These are phyloP conservation scores for Eremothecium coryli DNA, from an alignment of 1,139 yeast species.

Conservation along the genomic window DNA sequence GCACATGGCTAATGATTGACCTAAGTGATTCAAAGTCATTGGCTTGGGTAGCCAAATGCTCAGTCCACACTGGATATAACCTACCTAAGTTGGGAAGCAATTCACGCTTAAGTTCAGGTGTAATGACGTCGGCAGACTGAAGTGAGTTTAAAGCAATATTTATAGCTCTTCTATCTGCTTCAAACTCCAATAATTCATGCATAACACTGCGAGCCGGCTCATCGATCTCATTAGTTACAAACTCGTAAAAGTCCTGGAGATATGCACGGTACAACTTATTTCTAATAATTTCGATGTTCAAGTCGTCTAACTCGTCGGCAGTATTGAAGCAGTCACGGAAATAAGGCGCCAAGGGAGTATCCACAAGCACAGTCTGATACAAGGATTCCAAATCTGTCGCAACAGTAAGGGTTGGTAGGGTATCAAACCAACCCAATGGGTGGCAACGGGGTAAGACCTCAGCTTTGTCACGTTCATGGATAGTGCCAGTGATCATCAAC, in stretches of 20 bases:
- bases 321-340: slow-evolving; percentile 75
- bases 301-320: slow-evolving; percentile 91
- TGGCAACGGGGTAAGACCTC: slow-evolving; percentile 87
- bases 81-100: slow-evolving; percentile 77
- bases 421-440: slow-evolving; percentile 97
- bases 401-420: slow-evolving; percentile 86
- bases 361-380: slow-evolving; percentile 89
- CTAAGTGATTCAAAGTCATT: slow-evolving; percentile 85
- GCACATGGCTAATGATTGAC: slow-evolving; percentile 59
- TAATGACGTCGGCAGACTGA: slow-evolving; percentile 32
- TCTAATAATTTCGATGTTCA: slow-evolving; percentile 89
- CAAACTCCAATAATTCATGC: slow-evolving; percentile 70
- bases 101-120: slow-evolving; percentile 63
- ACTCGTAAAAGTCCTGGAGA: slow-evolving; percentile 73
- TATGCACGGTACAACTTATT: slow-evolving; percentile 88
- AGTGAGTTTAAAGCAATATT: slow-evolving; percentile 87
- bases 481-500: slow-evolving; percentile 91
- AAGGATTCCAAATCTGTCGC: slow-evolving; percentile 91
- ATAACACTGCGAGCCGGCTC: slow-evolving; percentile 77
- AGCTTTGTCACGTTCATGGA: slow-evolving; percentile 84
- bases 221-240: slow-evolving; percentile 50
- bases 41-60: slow-evolving; percentile 53
- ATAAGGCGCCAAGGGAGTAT: slow-evolving; percentile 95
- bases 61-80: slow-evolving; percentile 67
- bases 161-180: slow-evolving; percentile 91